These are phyloP conservation scores for Lolium rigidum DNA, from an alignment of 176 grass and related monocot species.

Conservation along the genomic window DNA sequence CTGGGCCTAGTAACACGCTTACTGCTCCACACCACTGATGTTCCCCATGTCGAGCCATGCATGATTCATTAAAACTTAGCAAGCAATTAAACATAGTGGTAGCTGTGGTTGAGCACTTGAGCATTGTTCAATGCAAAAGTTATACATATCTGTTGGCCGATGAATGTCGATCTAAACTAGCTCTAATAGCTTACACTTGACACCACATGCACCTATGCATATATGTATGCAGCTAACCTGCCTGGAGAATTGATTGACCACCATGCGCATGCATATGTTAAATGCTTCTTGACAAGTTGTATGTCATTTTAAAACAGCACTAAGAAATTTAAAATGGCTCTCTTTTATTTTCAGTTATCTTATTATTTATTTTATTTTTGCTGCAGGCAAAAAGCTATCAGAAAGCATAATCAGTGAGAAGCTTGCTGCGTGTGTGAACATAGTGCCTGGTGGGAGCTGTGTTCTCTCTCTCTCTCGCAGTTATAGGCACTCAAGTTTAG, in stretches of 20 bases:
- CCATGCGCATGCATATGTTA: background rate
- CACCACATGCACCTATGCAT: background rate
- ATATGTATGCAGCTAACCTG: background rate
- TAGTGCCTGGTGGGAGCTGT: slow-evolving; percentile 65
- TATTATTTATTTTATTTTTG: slow-evolving; percentile 34
- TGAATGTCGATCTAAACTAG: background rate
- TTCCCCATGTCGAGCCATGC: background rate
- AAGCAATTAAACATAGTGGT: background rate
- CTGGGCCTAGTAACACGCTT: background rate
- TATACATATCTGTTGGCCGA: background rate
- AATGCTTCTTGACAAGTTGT: background rate
- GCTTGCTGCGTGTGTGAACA: slow-evolving; percentile 91
- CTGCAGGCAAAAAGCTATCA: slow-evolving; percentile 70
- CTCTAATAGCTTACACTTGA: background rate
- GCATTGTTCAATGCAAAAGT: background rate
- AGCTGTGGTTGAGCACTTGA: background rate
- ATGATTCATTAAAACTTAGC: background rate
- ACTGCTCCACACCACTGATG: background rate
- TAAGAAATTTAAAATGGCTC: background rate
- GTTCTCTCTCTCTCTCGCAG: background rate
- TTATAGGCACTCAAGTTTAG: slow-evolving; percentile 19
- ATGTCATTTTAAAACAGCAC: background rate
- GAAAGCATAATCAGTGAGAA: slow-evolving; percentile 83
- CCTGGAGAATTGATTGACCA: background rate
- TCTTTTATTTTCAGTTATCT: background rate